Percentiles rank a stretch among this genome's conserved stretches.
Evolutionary conservation across 352 stramenopile species (phyloP).

Genomic region (Phytophthora hybrid): DNA sequence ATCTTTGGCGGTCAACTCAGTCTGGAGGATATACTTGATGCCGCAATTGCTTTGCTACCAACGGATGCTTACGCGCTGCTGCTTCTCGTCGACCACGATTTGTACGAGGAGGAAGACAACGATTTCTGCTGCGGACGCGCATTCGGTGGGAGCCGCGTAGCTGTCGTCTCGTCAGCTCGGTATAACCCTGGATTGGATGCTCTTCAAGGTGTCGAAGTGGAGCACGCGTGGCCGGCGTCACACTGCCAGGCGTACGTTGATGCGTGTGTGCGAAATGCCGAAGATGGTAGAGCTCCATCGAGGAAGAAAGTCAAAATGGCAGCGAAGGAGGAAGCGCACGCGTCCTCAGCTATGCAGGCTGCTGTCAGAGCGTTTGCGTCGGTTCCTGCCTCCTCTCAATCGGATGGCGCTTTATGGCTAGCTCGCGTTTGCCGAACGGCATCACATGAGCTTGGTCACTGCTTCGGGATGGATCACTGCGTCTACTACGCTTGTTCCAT

Average conservation of each 20-base stretch:
- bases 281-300: neutral
- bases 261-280: constrained; percentile 14
- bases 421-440: constrained; percentile 30
- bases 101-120: constrained; percentile 36
- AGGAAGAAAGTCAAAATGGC: constrained; percentile 22
- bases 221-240: constrained; percentile 32
- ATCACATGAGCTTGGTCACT: constrained; percentile 36
- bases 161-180: constrained; percentile 29
- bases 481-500: constrained; percentile 37
- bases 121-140: constrained; percentile 36
- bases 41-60: constrained; percentile 24
- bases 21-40: constrained; percentile 32
- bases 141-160: constrained; percentile 32
- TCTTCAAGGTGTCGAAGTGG: constrained; percentile 24
- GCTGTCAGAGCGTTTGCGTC: constrained; percentile 22
- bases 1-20: constrained; percentile 28
- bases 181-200: constrained; percentile 28
- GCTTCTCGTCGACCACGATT: constrained; percentile 34
- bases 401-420: constrained; percentile 22
- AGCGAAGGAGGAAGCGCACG: neutral
- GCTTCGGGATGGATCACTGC: constrained; percentile 38
- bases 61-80: constrained; percentile 30
- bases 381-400: constrained; percentile 14
- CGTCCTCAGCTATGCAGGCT: constrained; percentile 13
- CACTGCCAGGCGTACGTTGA: constrained; percentile 31